Evolutionary conservation across 257 asterid species (phyloP).

Genomic region (Solanum appendiculatum): DNA sequence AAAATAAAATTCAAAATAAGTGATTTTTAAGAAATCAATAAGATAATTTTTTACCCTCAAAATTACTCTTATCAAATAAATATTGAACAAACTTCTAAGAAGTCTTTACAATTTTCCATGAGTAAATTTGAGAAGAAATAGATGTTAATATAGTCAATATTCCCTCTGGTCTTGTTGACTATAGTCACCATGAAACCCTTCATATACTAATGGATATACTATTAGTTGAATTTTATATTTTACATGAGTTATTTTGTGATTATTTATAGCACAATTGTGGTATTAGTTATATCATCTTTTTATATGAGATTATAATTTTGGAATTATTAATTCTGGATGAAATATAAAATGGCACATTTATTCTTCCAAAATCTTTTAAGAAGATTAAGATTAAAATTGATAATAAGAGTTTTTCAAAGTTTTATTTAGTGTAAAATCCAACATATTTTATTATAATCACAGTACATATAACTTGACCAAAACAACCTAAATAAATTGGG

Average conservation of each 20-base stretch:
- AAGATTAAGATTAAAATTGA: no score
- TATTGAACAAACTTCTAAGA: background rate
- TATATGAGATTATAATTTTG: no score
- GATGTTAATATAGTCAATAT: background rate
- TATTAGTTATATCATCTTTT: background rate
- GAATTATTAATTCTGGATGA: background rate
- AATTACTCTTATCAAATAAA: background rate
- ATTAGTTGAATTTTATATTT: no score
- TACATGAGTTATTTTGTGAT: background rate
- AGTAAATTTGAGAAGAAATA: background rate
- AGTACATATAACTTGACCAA: background rate
- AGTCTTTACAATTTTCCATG: background rate
- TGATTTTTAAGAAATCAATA: background rate
- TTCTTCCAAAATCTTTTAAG: background rate
- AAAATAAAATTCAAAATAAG: background rate
- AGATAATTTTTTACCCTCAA: background rate
- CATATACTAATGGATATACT: no score
- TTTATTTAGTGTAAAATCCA: no score
- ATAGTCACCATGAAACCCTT: no score
- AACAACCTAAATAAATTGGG: background rate
- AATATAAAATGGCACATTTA: background rate
- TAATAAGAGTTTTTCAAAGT: no score
- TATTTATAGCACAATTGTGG: background rate
- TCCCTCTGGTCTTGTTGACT: background rate
- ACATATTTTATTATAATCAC: background rate